Conservation (phyloP, 495 filamentous ascomycete genomes). For the Astrothelium subdiscretum region DNA sequence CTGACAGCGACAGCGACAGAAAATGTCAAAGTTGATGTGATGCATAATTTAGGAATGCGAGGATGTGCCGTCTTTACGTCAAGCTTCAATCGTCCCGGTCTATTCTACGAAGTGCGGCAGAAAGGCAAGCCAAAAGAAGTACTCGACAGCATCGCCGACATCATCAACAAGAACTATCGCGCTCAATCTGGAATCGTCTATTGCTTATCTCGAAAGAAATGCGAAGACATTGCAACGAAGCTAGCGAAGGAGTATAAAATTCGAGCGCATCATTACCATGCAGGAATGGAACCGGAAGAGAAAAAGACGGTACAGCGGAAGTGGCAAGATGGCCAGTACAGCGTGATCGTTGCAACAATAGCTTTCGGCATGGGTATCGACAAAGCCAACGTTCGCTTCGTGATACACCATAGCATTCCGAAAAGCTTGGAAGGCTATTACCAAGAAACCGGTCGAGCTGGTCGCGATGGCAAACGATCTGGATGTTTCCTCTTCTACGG, state of each 20-base stretch:
- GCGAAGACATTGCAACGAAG: conserved; percentile 64
- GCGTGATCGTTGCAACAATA: conserved; percentile 97
- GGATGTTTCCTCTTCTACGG: conserved; percentile 83
- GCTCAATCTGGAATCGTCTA: conserved; percentile 88
- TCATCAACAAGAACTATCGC: conserved; percentile 54
- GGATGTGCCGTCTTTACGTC: conserved; percentile 67
- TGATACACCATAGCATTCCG: conserved; percentile 83
- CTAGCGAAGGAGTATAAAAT: conserved; percentile 51
- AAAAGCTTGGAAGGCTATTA: conserved; percentile 98
- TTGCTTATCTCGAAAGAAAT: conserved; percentile 71
- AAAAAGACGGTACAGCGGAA: conserved; percentile 57
- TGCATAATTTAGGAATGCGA: conserved; percentile 71
- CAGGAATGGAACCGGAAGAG: conserved; percentile 51
- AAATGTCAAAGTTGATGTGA: conserved; percentile 82
- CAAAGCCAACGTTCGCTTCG: conserved; percentile 88
- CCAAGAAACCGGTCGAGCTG: conserved; percentile 91
- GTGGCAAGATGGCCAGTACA: conserved; percentile 68
- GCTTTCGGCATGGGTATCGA: conserved; percentile 99
- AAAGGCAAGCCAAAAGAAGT: conserved; percentile 47
- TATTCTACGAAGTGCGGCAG: conserved; percentile 68
- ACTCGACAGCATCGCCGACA: conserved; percentile 53
- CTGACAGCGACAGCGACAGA: conserved; percentile 90
- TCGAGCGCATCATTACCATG: conserved; percentile 76
- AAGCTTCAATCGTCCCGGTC: conserved; percentile 89
- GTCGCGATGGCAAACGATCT: conserved; percentile 76